Evolutionary conservation across 345 rosid genomes (phyloP).

Genomic region (Anastatica hierochuntica): DNA sequence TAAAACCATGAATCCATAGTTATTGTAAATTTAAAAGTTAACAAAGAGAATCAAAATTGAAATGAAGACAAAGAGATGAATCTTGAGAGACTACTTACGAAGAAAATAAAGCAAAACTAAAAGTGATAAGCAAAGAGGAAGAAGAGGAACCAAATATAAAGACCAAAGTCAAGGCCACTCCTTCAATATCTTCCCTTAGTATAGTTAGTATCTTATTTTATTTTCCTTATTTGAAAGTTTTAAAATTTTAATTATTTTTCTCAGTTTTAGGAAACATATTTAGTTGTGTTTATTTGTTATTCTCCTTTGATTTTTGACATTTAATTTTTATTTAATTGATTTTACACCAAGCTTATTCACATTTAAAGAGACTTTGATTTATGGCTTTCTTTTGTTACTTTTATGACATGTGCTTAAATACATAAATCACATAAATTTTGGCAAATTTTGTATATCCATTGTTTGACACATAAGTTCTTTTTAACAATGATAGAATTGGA

Average conservation of each 20-base stretch:
- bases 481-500: too few relatives aligned
- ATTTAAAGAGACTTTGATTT: not conserved
- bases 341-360: not conserved
- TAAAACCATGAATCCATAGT: too few relatives aligned
- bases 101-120: not conserved
- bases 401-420: not conserved
- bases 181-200: not conserved
- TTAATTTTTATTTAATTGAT: not conserved
- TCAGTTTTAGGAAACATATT: not conserved
- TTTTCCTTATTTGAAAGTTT: not conserved
- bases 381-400: not conserved
- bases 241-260: not conserved
- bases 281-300: not conserved
- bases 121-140: not conserved
- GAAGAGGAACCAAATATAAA: not conserved
- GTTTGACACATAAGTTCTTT: too few relatives aligned
- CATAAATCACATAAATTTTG: not conserved
- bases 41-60: not conserved
- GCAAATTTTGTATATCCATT: too few relatives aligned
- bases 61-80: not conserved
- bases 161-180: not conserved
- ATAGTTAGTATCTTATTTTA: not conserved
- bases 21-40: too few relatives aligned
- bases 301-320: not conserved
- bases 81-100: not conserved